phyloP scores from a whole-genome alignment of 108 stramenopile species.

The Cyclotella choctawhatcheeana region DNA sequence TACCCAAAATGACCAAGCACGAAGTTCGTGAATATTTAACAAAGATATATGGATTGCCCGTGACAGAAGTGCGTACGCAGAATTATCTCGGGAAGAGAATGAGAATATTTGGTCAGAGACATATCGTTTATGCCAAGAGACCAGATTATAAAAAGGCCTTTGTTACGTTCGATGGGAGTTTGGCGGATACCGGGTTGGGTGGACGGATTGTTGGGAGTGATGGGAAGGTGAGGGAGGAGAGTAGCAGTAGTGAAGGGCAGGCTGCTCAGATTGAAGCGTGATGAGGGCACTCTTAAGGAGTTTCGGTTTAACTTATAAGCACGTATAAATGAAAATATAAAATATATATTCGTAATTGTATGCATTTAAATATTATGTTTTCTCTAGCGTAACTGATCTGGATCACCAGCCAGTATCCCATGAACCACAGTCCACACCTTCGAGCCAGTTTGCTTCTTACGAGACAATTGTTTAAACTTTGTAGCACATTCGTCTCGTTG shows the following conservation, averaged over 20 bases:
- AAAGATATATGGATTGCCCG: slow-evolving; percentile 92
- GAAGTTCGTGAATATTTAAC: slow-evolving; percentile 94
- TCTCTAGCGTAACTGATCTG: too few relatives aligned
- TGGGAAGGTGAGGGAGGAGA: too few relatives aligned
- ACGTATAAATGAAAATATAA: too few relatives aligned
- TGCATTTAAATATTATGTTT: too few relatives aligned
- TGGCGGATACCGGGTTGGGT: slow-evolving; percentile 69
- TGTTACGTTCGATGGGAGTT: slow-evolving; percentile 80
- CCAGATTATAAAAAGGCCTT: slow-evolving; percentile 88
- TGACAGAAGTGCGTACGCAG: slow-evolving; percentile 84
- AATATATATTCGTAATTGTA: too few relatives aligned
- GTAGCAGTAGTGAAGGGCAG: too few relatives aligned
- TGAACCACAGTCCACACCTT: slow-evolving; percentile 3
- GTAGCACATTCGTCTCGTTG: slow-evolving; percentile 40
- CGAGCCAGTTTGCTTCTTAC: slow-evolving; percentile 1
- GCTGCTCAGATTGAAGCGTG: too few relatives aligned
- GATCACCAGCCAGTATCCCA: slow-evolving; percentile 6
- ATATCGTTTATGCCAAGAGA: slow-evolving; percentile 69
- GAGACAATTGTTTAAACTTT: slow-evolving; percentile 24
- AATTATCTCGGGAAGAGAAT: slow-evolving; percentile 87
- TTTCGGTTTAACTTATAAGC: too few relatives aligned
- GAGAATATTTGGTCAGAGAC: slow-evolving; percentile 64
- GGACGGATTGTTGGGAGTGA: slow-evolving; percentile 17
- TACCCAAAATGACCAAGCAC: slow-evolving; percentile 94
- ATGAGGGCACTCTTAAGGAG: too few relatives aligned